Base-by-base conservation (phyloP, 2,329 filamentous ascomycete genomes). In the Xylaria sp. region DNA sequence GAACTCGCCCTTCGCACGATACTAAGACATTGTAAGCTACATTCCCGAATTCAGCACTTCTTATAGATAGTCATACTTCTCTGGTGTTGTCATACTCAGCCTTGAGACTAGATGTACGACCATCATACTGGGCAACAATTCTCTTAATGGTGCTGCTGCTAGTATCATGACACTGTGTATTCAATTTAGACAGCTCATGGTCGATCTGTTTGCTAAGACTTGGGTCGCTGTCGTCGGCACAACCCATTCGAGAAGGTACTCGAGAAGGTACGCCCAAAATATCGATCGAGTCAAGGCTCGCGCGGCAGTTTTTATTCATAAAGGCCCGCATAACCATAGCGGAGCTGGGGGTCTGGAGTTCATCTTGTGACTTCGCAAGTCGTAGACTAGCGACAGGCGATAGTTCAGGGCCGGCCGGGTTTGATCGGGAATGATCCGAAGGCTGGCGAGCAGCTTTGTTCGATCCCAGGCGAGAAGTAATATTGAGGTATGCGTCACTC, bases 401-500 rank as follows among this genome's bases (percentile, higher is more conserved):
- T 20, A 45, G 57, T 29, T 13, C 49, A 27, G 17, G 25, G 25
- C 50, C 25, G 9, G 65, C 59, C 29, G 27, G 15, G 25, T 25
- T 68, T 49, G 31, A 44, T 6, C 64, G 50, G 49, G 27, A 55
- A 22, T 67, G 66, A 4, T 51, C 36, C 13, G 58, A 54, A 7
- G 10, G 57, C 31, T 70, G 65, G 2, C 38, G 63, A 7, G 65
- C 66, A 33, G 63, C 53, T 42, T 69, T 65, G 11, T 66, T 61
- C n/a, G 73, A 54, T n/a, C 17, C 61, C 22, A 67, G 54, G 4
- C 71, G 68, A 4, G 76, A 72, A 9, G 78, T 79, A 64, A 83
- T 82, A 38, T 78, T 79, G 3, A 75, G 73, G 61, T 81, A 78
- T 0, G 81, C 81, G 39, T 81, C 80, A 29, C 74, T 73, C 0